phyloP scores from a whole-genome alignment of 305 asterid species.

The Fraxinus nigra region DNA sequence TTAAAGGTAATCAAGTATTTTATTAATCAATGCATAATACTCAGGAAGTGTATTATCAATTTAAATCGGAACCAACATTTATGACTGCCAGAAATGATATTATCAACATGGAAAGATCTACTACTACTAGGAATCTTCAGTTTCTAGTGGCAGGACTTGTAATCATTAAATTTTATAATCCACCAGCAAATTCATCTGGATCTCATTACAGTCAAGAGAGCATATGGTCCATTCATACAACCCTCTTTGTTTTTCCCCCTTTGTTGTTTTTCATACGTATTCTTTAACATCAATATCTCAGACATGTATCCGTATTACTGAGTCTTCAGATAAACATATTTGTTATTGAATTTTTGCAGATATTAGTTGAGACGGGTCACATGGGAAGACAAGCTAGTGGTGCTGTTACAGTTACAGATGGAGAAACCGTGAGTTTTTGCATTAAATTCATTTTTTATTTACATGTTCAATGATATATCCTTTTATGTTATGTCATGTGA shows the following conservation, averaged over 20 bases:
- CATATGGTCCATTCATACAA: not conserved
- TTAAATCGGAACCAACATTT: not conserved
- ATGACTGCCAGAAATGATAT: not conserved
- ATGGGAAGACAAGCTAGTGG: conserved; percentile 98
- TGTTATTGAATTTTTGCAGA: conserved; percentile 39
- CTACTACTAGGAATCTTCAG: not conserved
- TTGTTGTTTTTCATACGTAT: not conserved
- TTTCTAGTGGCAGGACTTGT: not conserved
- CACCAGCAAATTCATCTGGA: not conserved
- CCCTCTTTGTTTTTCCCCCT: not conserved
- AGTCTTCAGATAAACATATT: conserved; percentile 14
- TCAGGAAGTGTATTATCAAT: too few relatives aligned
- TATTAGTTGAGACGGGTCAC: conserved; percentile 89
- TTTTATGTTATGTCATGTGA: conserved; percentile 6
- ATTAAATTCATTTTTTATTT: conserved; percentile 2
- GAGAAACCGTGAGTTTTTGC: conserved; percentile 81
- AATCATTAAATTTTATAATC: not conserved
- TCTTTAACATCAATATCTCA: not conserved
- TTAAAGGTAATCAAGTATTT: too few relatives aligned
- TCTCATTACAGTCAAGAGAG: not conserved
- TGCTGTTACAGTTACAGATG: conserved; percentile 89
- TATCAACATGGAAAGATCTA: not conserved
- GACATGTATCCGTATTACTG: not conserved
- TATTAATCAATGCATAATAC: too few relatives aligned
- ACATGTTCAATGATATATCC: conserved; percentile 3